Evolutionary conservation across 768 basidiomycete genomes (phyloP).

Genomic region (Suillus cothurnatus): DNA sequence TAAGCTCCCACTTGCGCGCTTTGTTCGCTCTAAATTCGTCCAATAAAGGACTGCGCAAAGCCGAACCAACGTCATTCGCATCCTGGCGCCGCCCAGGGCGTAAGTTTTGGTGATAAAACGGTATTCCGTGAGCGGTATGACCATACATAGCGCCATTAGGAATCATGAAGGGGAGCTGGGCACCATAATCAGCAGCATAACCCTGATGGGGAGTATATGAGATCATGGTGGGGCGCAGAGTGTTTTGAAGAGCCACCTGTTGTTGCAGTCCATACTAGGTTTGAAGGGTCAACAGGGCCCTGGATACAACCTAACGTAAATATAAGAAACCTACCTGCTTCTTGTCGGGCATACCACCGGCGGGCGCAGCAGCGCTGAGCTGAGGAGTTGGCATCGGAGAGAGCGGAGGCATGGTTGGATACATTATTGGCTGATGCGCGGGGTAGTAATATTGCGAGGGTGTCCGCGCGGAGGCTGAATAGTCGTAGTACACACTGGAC

Average conservation of each 20-base stretch:
- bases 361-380: conserved; percentile 40
- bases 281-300: conserved; percentile 14
- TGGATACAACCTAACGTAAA: conserved; percentile 12
- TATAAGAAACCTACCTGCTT: conserved; percentile 51
- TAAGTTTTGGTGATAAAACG: conserved; percentile 39
- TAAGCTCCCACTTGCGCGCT: conserved; percentile 77
- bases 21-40: conserved; percentile 88
- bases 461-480: conserved; percentile 46
- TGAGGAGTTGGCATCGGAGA: conserved; percentile 59
- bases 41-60: conserved; percentile 68
- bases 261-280: conserved; percentile 48
- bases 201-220: conserved; percentile 40
- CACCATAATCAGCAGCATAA: conserved; percentile 52
- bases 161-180: conserved; percentile 47
- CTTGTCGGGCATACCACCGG: conserved; percentile 48
- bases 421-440: conserved; percentile 58
- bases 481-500: conserved; percentile 62
- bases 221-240: conserved; percentile 44
- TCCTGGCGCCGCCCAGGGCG: conserved; percentile 52
- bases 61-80: conserved; percentile 33
- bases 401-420: conserved; percentile 51
- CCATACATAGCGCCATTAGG: conserved; percentile 49
- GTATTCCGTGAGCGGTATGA: conserved; percentile 38
- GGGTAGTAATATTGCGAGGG: conserved; percentile 66
- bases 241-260: conserved; percentile 43